Evolutionary conservation across 2,329 filamentous ascomycete genomes (phyloP), one percentile per base, ranked within the genome.

Genomic region (Talaromyces rugulosus): DNA sequence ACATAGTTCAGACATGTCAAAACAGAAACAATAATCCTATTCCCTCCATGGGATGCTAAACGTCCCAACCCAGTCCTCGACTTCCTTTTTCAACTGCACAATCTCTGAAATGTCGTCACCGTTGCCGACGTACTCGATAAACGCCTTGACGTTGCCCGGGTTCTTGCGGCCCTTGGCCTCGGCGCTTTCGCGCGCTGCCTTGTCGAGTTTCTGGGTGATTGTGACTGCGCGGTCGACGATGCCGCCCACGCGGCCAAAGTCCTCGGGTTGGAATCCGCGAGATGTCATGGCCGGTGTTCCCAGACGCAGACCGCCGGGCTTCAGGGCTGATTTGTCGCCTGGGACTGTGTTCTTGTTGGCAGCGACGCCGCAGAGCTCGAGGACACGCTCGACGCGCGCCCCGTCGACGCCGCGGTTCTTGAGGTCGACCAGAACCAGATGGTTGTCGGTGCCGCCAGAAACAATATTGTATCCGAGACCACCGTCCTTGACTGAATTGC

Each of bases 331-430:
- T 74, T 89, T 91, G 79, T 99, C 95, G 51, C 94, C 95, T 1
- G 95, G 95, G 0, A 97, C 94, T 7, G 95, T 97, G 81, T 99
- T 99, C 85, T 99, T 99, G 84, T 99, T 99, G 74, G 91, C 90
- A n/a, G 95, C 95, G 58, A 98, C 94, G 70, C 94, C 94, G 67
- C 96, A 92, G 54, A 96, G 86, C 76, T 97, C 93, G 28, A 97
- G 85, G 16, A 96, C 88, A 54, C 92, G 88, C 81, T 97, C 93
- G 14, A 96, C 92, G 59, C 93, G 89, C 28, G 95, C 95, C 72
- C 95, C 95, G 72, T 99, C 95, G 18, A 99, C 87, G 66, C 81
- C 84, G 75, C 91, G 86, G 74, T 92, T 87, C 77, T 96, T 93
- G 68, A 99, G 88, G 78, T 99, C 95, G 64, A 99, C 80, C 62